Evolutionary conservation across 192 early-diverging fungal species (phyloP).

Genomic region (Piromyces sp.): DNA sequence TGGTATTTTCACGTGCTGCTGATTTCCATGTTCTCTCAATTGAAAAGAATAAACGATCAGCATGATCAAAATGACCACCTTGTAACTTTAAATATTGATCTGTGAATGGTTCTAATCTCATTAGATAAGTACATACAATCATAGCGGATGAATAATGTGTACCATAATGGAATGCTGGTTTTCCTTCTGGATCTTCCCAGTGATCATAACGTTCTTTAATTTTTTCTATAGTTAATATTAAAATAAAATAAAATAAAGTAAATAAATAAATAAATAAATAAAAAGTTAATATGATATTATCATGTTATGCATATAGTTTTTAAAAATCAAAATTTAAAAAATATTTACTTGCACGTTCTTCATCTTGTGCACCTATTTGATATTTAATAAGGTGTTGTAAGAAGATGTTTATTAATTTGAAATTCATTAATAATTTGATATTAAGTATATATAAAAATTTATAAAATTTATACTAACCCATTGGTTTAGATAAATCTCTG

Average conservation of each 20-base stretch:
- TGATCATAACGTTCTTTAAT: constrained; percentile 43
- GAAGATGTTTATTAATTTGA: too few species aligned
- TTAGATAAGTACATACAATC: constrained; percentile 71
- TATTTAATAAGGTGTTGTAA: not conserved
- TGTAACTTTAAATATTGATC: constrained; percentile 57
- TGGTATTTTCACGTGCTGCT: constrained; percentile 49
- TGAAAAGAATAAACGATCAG: constrained; percentile 63
- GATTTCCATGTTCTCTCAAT: constrained; percentile 58
- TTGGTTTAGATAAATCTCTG: constrained; percentile 78
- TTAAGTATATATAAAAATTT: too few species aligned
- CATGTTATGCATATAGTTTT: too few species aligned
- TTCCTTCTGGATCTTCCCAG: constrained; percentile 25
- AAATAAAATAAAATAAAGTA: not conserved
- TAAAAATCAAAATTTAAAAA: too few species aligned
- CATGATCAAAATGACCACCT: constrained; percentile 70
- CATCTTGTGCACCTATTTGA: not conserved
- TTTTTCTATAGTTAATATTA: constrained; percentile 32
- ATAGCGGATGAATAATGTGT: constrained; percentile 91
- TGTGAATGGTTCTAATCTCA: constrained; percentile 81
- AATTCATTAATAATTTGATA: too few species aligned
- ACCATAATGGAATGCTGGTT: constrained; percentile 67
- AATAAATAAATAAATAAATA: not conserved
- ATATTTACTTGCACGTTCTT: constrained; percentile 1
- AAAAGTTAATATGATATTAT: too few species aligned
- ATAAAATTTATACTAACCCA: constrained; percentile 50